phyloP scores from a whole-genome alignment of 2,329 filamentous ascomycete genomes.

The Trichoderma afroharzianum region DNA sequence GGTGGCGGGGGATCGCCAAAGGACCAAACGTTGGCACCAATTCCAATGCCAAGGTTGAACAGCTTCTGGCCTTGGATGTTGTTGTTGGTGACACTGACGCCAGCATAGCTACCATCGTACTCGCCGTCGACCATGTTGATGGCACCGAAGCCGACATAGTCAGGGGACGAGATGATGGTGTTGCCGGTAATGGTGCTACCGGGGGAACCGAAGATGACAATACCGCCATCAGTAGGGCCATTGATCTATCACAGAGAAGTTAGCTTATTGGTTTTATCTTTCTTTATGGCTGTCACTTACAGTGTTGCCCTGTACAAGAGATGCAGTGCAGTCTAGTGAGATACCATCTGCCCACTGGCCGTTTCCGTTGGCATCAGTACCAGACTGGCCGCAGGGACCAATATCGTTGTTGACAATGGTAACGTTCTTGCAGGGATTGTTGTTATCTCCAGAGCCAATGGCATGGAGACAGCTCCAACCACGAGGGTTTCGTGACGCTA shows the following conservation, averaged over 20 bases:
- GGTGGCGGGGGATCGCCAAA: slow-evolving; percentile 20
- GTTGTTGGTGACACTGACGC: slow-evolving; percentile 25
- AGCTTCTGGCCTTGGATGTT: slow-evolving; percentile 22
- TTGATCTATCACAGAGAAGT: slow-evolving; percentile 18
- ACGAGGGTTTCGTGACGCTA: slow-evolving; percentile 23
- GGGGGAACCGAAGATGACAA: slow-evolving; percentile 27
- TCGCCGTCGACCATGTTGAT: slow-evolving; percentile 27
- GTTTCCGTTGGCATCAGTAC: slow-evolving; percentile 21
- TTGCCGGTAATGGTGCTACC: slow-evolving; percentile 24
- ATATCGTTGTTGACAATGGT: slow-evolving; percentile 25
- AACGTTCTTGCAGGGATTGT: slow-evolving; percentile 23
- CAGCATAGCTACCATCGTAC: slow-evolving; percentile 24
- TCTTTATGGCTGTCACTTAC: slow-evolving; percentile 14
- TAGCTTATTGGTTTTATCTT: neutral
- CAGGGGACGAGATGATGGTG: slow-evolving; percentile 23
- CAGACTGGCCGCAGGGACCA: slow-evolving; percentile 26
- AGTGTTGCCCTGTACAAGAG: slow-evolving; percentile 22
- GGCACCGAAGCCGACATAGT: slow-evolving; percentile 25
- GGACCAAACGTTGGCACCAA: slow-evolving; percentile 26
- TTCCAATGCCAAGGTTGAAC: slow-evolving; percentile 26
- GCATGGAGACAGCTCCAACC: slow-evolving; percentile 28
- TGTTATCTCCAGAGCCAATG: slow-evolving; percentile 24
- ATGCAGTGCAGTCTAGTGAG: slow-evolving; percentile 26
- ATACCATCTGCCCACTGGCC: slow-evolving; percentile 25
- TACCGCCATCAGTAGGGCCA: slow-evolving; percentile 25